Percentiles rank a stretch among this genome's conserved stretches.
phyloP scores from a whole-genome alignment of 164 flowering plant species.

The Vitis labrusca region DNA sequence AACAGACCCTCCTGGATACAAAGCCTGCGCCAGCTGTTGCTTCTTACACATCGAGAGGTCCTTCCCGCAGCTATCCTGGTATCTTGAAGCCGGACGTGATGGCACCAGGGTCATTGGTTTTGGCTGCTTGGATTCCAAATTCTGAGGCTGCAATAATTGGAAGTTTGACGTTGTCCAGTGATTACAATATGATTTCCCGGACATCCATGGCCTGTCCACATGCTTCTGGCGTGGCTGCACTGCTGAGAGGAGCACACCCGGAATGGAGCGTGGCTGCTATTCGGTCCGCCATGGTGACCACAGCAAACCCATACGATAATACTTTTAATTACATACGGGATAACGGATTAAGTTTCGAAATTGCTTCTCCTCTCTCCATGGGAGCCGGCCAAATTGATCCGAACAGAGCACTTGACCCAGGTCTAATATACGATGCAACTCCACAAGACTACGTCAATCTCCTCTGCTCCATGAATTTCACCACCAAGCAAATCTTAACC shows the following conservation, averaged over 20 bases:
- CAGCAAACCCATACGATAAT: slow-evolving; percentile 39
- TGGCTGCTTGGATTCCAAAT: slow-evolving; percentile 46
- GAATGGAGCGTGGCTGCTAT: slow-evolving; percentile 51
- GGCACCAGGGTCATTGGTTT: slow-evolving; percentile 58
- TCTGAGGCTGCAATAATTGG: slow-evolving; percentile 9
- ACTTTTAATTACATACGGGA: slow-evolving; percentile 25
- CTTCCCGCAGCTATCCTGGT: slow-evolving; percentile 34
- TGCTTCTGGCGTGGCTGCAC: slow-evolving; percentile 45
- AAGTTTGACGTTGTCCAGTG: slow-evolving; percentile 14
- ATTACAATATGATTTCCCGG: slow-evolving; percentile 33
- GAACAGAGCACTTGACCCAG: slow-evolving; percentile 47
- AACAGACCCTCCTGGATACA: slow-evolving; percentile 37
- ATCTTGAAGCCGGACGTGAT: slow-evolving; percentile 58
- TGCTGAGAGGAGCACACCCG: slow-evolving; percentile 42
- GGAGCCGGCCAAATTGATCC: slow-evolving; percentile 53
- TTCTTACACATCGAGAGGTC: slow-evolving; percentile 52
- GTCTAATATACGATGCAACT: slow-evolving; percentile 42
- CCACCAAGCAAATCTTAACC: slow-evolving; percentile 35
- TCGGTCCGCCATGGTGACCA: slow-evolving; percentile 51
- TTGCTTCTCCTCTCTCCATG: slow-evolving; percentile 42
- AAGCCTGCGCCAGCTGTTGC: slow-evolving; percentile 52
- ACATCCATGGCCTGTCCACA: slow-evolving; percentile 61
- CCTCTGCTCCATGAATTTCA: slow-evolving; percentile 42
- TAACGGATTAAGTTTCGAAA: slow-evolving; percentile 1
- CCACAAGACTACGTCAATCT: slow-evolving; percentile 41